Evolutionary conservation across 2,329 filamentous ascomycete species (phyloP), one percentile per base, ranked within the genome.

Genomic region (Nannizziopsis arthrosporioides): DNA sequence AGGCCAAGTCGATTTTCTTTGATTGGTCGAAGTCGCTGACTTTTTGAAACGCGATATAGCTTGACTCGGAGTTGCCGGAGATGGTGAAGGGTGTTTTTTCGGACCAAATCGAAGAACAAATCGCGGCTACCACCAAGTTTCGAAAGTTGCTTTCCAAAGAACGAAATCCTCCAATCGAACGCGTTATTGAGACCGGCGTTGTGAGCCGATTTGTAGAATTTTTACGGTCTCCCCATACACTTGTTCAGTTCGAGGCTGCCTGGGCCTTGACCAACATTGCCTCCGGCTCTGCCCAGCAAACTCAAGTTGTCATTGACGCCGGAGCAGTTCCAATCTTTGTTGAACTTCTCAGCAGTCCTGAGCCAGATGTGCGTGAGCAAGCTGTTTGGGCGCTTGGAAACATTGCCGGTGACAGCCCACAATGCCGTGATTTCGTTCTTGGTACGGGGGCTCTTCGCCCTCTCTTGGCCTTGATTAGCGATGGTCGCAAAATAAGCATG

Each of bases 181-280:
- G 93, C 66, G 92, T 98, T 59, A 98, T 98, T 71, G 94, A 96
- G 78, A 96, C 92, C 51, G 92, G 92, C 63, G 92, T 98, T 55
- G 92, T 98, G 57, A 84, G 81, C 74, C 85, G 92, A 64, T 98
- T 98, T 63, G 92, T 98, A 69, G 88, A 95, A 70, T 98, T 98
- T 71, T 82, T 98, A 53, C 85, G 87, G 65, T 98, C 92, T 48
- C 92, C 92, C 55, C 92, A 98, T 71, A 96, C 92, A 31, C 79
- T 98, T 42, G 92, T 98, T 49, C 92, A 98, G 71, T 98, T 98
- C 65, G 92, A 98, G 76, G 92, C 92, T 61, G 92, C 92, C 38
- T 98, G 92, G 92, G 92, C 92, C 55, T 75, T 98, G 64, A 98
- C 92, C 74, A 98, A 98, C 75, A 98, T 98, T 69, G 92, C 92